Conservation (phyloP, 768 basidiomycete species). For the Serendipita indica region DNA sequence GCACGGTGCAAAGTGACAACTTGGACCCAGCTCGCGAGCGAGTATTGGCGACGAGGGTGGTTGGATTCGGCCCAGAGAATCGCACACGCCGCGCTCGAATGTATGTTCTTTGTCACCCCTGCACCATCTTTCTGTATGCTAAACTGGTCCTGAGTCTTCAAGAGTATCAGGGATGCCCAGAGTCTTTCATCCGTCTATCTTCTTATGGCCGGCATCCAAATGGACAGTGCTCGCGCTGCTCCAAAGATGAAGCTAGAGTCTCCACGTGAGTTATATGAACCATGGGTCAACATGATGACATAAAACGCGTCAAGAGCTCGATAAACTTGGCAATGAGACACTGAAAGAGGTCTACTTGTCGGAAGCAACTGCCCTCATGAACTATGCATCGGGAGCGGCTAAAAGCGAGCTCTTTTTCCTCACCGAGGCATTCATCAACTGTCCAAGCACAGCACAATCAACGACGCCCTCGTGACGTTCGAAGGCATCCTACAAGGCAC, state of each 20-base stretch:
- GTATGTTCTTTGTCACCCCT: slow-evolving; percentile 16
- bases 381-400: slow-evolving; percentile 43
- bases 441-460: slow-evolving; percentile 56
- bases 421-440: slow-evolving; percentile 71
- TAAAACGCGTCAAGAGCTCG: slow-evolving; percentile 36
- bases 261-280: slow-evolving; percentile 50
- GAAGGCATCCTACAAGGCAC: slow-evolving; percentile 62
- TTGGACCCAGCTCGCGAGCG: slow-evolving; percentile 73
- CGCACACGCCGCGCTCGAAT: slow-evolving; percentile 34
- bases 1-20: slow-evolving; percentile 56
- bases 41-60: slow-evolving; percentile 73
- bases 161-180: slow-evolving; percentile 22
- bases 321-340: slow-evolving; percentile 41
- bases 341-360: slow-evolving; percentile 53
- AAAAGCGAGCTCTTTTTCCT: slow-evolving; percentile 49
- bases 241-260: slow-evolving; percentile 63
- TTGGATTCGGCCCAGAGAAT: slow-evolving; percentile 67
- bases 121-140: slow-evolving; percentile 1
- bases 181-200: slow-evolving; percentile 57
- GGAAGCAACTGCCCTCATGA: slow-evolving; percentile 55
- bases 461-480: slow-evolving; percentile 69
- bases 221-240: slow-evolving; percentile 65
- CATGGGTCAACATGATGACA: no score
- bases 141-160: slow-evolving; percentile 28
- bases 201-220: slow-evolving; percentile 71